Evolutionary conservation across 2,329 filamentous ascomycete species (phyloP).

Genomic region (Pestalotiopsis sp.): DNA sequence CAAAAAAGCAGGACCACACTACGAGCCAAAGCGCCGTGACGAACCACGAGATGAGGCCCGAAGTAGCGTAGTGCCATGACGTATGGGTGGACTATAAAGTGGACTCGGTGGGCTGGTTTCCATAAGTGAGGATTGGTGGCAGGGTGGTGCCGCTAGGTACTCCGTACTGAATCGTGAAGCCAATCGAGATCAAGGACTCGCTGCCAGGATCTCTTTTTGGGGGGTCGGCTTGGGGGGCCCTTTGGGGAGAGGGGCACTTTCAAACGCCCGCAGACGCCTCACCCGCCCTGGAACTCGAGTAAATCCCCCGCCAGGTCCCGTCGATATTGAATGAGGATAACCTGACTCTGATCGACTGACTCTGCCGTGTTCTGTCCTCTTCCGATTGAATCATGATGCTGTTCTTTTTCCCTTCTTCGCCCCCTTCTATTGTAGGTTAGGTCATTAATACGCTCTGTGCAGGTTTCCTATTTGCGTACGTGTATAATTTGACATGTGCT

Average conservation of each 20-base stretch:
- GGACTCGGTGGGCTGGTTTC: constrained; percentile 3
- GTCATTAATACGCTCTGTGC: too few relatives aligned
- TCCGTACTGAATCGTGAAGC: background rate
- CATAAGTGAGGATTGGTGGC: constrained; percentile 1
- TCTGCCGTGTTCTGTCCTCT: too few relatives aligned
- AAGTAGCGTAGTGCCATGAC: constrained; percentile 9
- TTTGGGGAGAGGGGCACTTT: background rate
- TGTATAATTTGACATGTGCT: background rate
- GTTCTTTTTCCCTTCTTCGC: too few relatives aligned
- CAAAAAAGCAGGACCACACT: background rate
- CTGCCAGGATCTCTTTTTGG: background rate
- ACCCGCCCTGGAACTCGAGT: background rate
- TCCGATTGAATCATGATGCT: too few relatives aligned
- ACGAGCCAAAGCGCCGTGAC: background rate
- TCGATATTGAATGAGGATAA: too few relatives aligned
- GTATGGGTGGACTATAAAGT: constrained; percentile 9
- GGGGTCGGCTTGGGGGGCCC: background rate
- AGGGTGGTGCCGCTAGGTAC: background rate
- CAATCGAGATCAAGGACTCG: background rate
- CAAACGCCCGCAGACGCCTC: background rate
- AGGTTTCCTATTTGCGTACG: too few relatives aligned
- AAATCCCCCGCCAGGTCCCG: too few relatives aligned
- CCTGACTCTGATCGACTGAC: too few relatives aligned
- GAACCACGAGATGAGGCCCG: background rate
- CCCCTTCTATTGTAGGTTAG: too few relatives aligned